These are phyloP conservation scores for Tricholoma saponaceum DNA, from an alignment of 768 basidiomycete genomes.

Conservation along the genomic window DNA sequence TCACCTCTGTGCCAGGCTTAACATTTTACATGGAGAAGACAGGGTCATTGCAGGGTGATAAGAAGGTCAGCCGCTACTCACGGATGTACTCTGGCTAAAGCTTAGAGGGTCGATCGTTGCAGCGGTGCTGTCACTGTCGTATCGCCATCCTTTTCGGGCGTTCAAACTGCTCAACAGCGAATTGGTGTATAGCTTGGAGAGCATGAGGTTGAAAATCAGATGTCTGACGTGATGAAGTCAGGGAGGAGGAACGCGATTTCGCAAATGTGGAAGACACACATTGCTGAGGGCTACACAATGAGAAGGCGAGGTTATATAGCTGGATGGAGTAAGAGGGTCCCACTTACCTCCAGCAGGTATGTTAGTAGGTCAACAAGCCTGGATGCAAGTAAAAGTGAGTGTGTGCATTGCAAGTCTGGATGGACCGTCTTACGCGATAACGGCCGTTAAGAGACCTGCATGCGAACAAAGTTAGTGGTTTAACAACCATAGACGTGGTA, in stretches of 20 bases:
- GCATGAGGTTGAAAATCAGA: constrained; percentile 33
- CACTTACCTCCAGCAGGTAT: constrained; percentile 21
- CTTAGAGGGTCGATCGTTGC: background rate
- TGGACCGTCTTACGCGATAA: constrained; percentile 20
- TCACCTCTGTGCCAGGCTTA: background rate
- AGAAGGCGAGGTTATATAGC: background rate
- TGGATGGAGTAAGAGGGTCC: background rate
- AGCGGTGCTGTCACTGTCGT: background rate
- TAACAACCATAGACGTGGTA: background rate
- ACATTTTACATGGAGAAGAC: background rate
- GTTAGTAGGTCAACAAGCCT: constrained; percentile 23
- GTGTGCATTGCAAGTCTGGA: background rate
- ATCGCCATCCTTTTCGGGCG: constrained; percentile 27
- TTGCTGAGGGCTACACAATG: constrained; percentile 16
- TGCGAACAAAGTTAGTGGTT: background rate
- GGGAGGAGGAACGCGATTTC: background rate
- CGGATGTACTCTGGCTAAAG: background rate
- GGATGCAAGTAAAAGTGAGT: background rate
- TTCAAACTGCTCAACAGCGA: constrained; percentile 37
- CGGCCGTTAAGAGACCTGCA: constrained; percentile 22
- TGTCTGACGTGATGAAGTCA: constrained; percentile 20
- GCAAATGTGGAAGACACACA: constrained; percentile 14
- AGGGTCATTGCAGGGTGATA: background rate
- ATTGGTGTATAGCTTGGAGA: constrained; percentile 39
- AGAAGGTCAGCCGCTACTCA: background rate